Base-by-base conservation (phyloP, 352 stramenopile species). In the Phytophthora megakarya region DNA sequence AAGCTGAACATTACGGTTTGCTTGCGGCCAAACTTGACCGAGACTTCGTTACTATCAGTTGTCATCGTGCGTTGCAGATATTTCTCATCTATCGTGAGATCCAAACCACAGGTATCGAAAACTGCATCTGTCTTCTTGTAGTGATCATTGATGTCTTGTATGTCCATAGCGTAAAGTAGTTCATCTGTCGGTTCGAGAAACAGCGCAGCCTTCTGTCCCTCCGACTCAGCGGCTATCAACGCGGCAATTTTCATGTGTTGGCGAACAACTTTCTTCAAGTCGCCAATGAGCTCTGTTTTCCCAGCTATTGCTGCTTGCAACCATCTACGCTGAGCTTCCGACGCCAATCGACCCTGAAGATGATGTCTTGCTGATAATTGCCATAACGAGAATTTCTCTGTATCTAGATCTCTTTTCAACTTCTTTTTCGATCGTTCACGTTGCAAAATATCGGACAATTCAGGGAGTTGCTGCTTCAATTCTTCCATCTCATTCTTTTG, bases 101-200 rank as follows among this genome's bases (percentile, higher is more conserved):
- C 23, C 35, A 55, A 56, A 1, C 32, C 35, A 30, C 23, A 44
- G 1, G 22, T 26, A 0, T n/a, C 5, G 4, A 63, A 46, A 35
- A 35, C 43, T 42, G 16, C 55, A 9, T 19, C 23, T 4, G 44
- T 63, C 16, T 53, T 19, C n/a, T 21, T 4, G 42, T 61, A 61
- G n/a, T 39, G 10, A 37, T 16, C 3, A 22, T 53, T 10, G 21
- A 61, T 21, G 16, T 54, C 45, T 18, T 56, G n/a, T 25, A 49
- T 49, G 21, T 50, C 30, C 54, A 53, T 62, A 9, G 43, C 21
- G 22, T 47, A 62, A 5, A 46, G n/a, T 2, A 49, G 23, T 13
- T 61, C 52, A 9, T 61, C 52, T 11, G 23, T 51, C 19, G 52
- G 52, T 16, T 61, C 28, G 6, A 51, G 1, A 15, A 61, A 18